Base-by-base conservation (phyloP, 2,329 filamentous ascomycete species). In the Simplicillium aogashimaense region DNA sequence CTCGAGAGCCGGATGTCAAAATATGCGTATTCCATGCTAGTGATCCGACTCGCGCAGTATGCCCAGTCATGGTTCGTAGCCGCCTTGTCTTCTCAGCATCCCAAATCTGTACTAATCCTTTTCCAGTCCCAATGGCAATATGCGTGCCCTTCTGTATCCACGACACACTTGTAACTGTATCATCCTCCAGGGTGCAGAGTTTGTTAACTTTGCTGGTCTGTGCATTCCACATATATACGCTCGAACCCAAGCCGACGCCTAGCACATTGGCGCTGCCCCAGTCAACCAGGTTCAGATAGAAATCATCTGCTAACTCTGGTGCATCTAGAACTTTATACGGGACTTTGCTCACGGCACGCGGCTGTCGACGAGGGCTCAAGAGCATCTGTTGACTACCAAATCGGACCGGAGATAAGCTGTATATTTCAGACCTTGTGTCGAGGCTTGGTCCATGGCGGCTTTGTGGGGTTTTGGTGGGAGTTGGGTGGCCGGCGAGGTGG, bases 91-190 rank as follows among this genome's bases (percentile, higher is more conserved):
- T 82, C 54, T 94, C 85, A 2, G 90, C 92, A 63, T 98, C 92
- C 86, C 90, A 98, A 35, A 98, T 97, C 57, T 97, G 89, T 3
- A 98, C 89, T 29, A 94, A 72, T 6, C 92, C 92, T 64, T 94
- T 94, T 35, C 86, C 84, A 2, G 92, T 98, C 34, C 92, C 92
- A 50, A 98, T 94, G 3, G 92, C 86, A 41, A 98, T 76, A 61
- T 98, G 92, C 0, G 90, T 95, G 30, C 92, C 92, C 65, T 92
- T 81, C 63, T 98, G 92, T 51, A 98, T 98, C 92, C 92, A 98
- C 42, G 84, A 94, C 10, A 98, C 92, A 52, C 89, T 95, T 3
- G 92, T 98, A 1, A 98, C 90, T 0, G 82, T 89, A 56, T 98
- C 92, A 52, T 95, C 89, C 48, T 86, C 81, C 11, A 97, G 69